Conservation (phyloP, 202 grass and related monocot genomes). For the Bolboschoenoplectus hybrid region DNA sequence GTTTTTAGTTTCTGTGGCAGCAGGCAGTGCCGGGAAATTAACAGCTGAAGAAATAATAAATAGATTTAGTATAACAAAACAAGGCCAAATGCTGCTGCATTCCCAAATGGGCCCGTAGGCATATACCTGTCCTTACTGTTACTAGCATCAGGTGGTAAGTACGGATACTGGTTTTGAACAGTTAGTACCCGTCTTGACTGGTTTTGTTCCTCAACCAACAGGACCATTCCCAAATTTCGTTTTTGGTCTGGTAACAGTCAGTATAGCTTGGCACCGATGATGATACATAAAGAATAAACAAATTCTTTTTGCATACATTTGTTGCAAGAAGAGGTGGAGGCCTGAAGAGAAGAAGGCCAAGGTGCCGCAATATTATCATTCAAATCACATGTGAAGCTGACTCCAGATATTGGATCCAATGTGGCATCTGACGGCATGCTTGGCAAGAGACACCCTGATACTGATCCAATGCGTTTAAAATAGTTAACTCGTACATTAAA, state of each 20-base stretch:
- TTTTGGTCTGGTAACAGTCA: neutral
- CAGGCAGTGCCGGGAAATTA: slow-evolving; percentile 77
- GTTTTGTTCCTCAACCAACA: neutral
- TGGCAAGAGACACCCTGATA: slow-evolving; percentile 96
- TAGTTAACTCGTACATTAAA: slow-evolving; percentile 22
- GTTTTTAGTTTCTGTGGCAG: slow-evolving; percentile 65
- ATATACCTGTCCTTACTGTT: neutral
- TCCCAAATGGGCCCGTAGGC: too few species aligned
- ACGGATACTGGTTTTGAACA: slow-evolving; percentile 24
- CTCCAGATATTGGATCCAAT: slow-evolving; percentile 67
- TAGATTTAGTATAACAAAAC: slow-evolving; percentile 16
- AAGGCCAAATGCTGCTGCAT: slow-evolving; percentile 21
- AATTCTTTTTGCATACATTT: slow-evolving; percentile 66
- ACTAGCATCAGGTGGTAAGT: slow-evolving; percentile 12
- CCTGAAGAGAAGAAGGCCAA: slow-evolving; percentile 76
- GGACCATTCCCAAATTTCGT: neutral
- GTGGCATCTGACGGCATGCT: slow-evolving; percentile 96
- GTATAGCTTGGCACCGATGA: slow-evolving; percentile 7
- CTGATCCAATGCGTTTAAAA: slow-evolving; percentile 44
- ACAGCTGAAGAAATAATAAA: slow-evolving; percentile 58
- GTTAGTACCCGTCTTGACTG: neutral
- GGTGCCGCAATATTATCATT: slow-evolving; percentile 99
- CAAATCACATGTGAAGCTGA: slow-evolving; percentile 98
- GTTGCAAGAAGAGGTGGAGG: slow-evolving; percentile 72
- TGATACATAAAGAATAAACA: slow-evolving; percentile 18